Percentiles rank a stretch among this genome's conserved stretches.
These are phyloP conservation scores for Hirsutella thompsonii DNA, from an alignment of 2,329 filamentous ascomycete species.

Conservation along the genomic window DNA sequence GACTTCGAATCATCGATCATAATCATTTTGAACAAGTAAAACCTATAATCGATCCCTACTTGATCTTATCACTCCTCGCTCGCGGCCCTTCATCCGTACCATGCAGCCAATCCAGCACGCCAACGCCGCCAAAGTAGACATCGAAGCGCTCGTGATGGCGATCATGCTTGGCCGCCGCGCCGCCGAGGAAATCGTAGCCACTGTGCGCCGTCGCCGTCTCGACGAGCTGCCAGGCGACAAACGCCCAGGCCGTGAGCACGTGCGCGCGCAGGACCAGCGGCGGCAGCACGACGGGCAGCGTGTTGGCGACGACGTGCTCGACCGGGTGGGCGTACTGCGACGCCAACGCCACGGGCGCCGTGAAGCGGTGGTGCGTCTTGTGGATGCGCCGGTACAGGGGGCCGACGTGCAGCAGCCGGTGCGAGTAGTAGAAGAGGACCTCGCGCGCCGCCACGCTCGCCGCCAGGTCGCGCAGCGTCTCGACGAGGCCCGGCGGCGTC, in stretches of 20 bases:
- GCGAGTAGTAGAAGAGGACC: slow-evolving; percentile 40
- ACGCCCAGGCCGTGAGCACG: slow-evolving; percentile 38
- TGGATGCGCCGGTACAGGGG: slow-evolving; percentile 36
- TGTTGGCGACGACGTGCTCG: slow-evolving; percentile 42
- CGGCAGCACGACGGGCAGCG: slow-evolving; percentile 36
- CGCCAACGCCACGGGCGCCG: slow-evolving; percentile 38
- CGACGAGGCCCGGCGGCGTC: slow-evolving; percentile 19
- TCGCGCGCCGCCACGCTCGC: slow-evolving; percentile 32
- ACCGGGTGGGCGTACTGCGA: slow-evolving; percentile 43
- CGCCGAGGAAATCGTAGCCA: slow-evolving; percentile 40
- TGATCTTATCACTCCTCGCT: slow-evolving; percentile 3
- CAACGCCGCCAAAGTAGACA: slow-evolving; percentile 38
- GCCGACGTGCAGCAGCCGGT: slow-evolving; percentile 38
- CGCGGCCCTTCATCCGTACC: slow-evolving; percentile 24
- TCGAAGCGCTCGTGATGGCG: slow-evolving; percentile 44
- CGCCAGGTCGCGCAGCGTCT: slow-evolving; percentile 26
- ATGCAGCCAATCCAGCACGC: slow-evolving; percentile 41
- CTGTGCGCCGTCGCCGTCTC: slow-evolving; percentile 43
- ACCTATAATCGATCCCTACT: too few species aligned
- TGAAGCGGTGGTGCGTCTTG: slow-evolving; percentile 43
- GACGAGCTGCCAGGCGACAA: slow-evolving; percentile 31
- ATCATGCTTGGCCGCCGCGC: slow-evolving; percentile 37
- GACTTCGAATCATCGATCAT: too few species aligned
- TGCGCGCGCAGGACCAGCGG: slow-evolving; percentile 32
- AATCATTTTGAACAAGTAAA: too few species aligned